A percentile compares a stretch with the other conserved stretches of the same genome.
These are phyloP conservation scores for Alternaria viburni DNA, from an alignment of 2,329 filamentous ascomycete genomes.

Conservation along the genomic window DNA sequence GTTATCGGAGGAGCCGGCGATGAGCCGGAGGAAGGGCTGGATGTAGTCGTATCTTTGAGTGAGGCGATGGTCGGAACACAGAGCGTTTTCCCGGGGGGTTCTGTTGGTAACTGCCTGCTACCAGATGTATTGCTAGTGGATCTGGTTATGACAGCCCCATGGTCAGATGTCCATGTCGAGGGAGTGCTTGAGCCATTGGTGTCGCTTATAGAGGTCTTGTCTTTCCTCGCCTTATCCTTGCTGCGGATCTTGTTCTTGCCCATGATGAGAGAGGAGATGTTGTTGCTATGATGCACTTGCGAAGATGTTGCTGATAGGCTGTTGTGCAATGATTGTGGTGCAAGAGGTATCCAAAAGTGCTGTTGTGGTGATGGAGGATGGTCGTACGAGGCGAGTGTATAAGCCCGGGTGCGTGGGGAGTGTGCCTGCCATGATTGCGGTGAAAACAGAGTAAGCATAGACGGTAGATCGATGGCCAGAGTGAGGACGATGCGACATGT, in stretches of 20 bases:
- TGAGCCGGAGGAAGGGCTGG: not conserved
- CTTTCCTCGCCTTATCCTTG: conserved; percentile 5
- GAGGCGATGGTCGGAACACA: not conserved
- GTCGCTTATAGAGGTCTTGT: not conserved
- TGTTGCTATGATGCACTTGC: conserved; percentile 28
- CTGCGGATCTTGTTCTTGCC: conserved; percentile 15
- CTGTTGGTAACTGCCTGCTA: not conserved
- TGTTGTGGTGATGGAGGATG: conserved; percentile 10
- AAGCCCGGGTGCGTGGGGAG: not conserved
- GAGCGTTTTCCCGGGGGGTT: not conserved
- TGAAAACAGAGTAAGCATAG: not conserved
- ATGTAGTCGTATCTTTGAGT: not conserved
- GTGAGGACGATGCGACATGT: not conserved
- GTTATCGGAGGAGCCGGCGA: not conserved
- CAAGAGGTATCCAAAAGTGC: conserved; percentile 15
- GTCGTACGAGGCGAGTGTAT: not conserved
- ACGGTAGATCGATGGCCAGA: not conserved
- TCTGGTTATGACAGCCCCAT: not conserved
- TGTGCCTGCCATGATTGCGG: conserved; percentile 15
- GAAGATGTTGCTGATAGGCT: conserved; percentile 31
- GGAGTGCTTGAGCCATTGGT: not conserved
- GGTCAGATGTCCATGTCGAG: not conserved
- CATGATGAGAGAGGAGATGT: conserved; percentile 30
- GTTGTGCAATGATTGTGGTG: conserved; percentile 26
- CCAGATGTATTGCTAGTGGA: not conserved